phyloP scores from a whole-genome alignment of 371 early-diverging fungal species.

The Dichotomocladium elegans region DNA sequence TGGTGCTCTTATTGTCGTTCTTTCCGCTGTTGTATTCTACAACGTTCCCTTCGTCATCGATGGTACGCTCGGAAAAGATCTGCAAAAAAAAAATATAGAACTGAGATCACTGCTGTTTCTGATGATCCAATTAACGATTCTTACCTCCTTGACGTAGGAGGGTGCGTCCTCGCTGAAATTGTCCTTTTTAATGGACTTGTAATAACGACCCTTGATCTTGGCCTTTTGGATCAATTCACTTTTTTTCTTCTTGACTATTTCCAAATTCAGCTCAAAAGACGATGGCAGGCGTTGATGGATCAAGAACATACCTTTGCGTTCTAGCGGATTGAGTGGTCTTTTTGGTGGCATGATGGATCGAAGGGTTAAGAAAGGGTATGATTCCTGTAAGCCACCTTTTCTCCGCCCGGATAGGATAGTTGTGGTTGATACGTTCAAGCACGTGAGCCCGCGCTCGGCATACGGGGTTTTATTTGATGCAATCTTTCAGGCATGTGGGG shows the following conservation, averaged over 20 bases:
- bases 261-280: not conserved
- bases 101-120: not conserved
- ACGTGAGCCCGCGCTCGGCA: too few relatives aligned
- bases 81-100: constrained; percentile 11
- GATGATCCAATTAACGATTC: not conserved
- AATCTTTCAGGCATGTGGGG: too few relatives aligned
- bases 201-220: constrained; percentile 56
- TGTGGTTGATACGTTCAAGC: too few relatives aligned
- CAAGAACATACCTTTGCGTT: constrained; percentile 2
- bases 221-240: constrained; percentile 59
- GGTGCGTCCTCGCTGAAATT: constrained; percentile 30
- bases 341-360: constrained; percentile 1
- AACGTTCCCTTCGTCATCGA: constrained; percentile 56
- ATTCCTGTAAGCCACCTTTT: not conserved
- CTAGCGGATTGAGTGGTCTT: constrained; percentile 3
- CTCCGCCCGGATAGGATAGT: too few relatives aligned
- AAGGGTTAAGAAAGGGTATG: not conserved
- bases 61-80: constrained; percentile 61
- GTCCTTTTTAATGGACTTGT: constrained; percentile 41
- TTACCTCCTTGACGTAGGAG: constrained; percentile 48
- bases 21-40: constrained; percentile 35
- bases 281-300: not conserved
- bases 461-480: too few relatives aligned
- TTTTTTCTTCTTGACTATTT: constrained; percentile 51
- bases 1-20: not conserved